phyloP scores from a whole-genome alignment of 179 eudicot species.

The Drosera spatulata region DNA sequence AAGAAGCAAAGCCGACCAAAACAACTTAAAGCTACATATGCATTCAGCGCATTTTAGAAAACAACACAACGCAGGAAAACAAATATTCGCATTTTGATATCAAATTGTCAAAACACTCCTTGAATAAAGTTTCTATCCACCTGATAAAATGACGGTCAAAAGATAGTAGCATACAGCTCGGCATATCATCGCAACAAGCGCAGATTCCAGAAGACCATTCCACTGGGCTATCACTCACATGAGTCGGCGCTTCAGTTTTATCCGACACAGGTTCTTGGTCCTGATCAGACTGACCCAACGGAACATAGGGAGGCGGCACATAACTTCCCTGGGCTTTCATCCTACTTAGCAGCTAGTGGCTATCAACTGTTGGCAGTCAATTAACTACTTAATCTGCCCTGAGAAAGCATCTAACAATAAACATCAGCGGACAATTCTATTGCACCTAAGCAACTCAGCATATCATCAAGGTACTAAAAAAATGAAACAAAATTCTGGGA shows the following conservation, averaged over 20 bases:
- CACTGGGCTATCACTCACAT: conserved; percentile 13
- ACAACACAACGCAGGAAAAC: too few species aligned
- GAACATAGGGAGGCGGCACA: conserved; percentile 57
- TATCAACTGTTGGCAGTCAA: too few species aligned
- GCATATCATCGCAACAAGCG: conserved; percentile 89
- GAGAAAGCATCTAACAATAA: too few species aligned
- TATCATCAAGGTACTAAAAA: too few species aligned
- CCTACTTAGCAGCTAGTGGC: background rate
- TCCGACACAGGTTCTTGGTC: conserved; percentile 23
- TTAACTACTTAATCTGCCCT: too few species aligned
- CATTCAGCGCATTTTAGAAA: too few species aligned
- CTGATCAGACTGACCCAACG: conserved; percentile 52
- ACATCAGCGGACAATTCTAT: too few species aligned
- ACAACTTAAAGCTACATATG: too few species aligned
- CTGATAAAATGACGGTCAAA: conserved; percentile 46
- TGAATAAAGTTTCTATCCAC: conserved; percentile 43
- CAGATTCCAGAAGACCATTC: conserved; percentile 97
- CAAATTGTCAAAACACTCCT: conserved; percentile 19
- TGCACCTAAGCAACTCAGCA: too few species aligned
- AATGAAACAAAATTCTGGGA: too few species aligned
- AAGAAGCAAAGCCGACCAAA: too few species aligned
- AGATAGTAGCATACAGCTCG: conserved; percentile 83
- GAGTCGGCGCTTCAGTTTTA: conserved; percentile 11
- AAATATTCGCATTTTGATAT: background rate
- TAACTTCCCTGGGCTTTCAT: conserved; percentile 37